Percentiles rank a stretch among this genome's conserved stretches.
Evolutionary conservation across 179 eudicot genomes (phyloP).

Genomic region (Vitellaria paradoxa): DNA sequence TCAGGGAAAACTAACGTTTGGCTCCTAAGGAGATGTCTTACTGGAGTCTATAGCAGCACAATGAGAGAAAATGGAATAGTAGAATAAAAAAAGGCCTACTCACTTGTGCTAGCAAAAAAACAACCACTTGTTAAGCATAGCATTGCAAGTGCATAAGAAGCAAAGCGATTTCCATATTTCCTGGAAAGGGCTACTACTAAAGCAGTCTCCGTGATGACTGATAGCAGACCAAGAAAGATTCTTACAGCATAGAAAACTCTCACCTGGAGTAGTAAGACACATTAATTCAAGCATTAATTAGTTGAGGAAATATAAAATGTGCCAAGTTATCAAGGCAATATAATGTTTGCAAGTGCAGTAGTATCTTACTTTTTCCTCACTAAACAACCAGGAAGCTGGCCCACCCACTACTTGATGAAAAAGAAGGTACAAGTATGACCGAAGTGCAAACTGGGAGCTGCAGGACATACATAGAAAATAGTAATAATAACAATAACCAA

Average conservation of each 20-base stretch:
- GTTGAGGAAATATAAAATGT: neutral
- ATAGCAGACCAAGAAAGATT: slow-evolving; percentile 77
- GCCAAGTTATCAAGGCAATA: neutral
- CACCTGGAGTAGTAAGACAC: slow-evolving; percentile 45
- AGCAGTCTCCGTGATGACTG: slow-evolving; percentile 78
- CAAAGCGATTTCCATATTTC: slow-evolving; percentile 93
- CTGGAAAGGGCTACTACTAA: slow-evolving; percentile 89
- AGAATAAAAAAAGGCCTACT: slow-evolving; percentile 19
- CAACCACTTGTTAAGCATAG: slow-evolving; percentile 95
- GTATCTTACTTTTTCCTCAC: slow-evolving; percentile 69
- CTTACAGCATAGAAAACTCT: slow-evolving; percentile 89
- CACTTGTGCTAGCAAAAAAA: slow-evolving; percentile 97
- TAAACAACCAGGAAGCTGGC: slow-evolving; percentile 77
- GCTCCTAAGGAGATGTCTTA: neutral
- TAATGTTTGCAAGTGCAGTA: neutral
- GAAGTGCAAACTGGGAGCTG: slow-evolving; percentile 83
- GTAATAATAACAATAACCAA: no score
- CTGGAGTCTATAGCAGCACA: neutral
- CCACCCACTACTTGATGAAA: slow-evolving; percentile 74
- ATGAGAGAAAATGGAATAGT: neutral
- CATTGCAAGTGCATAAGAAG: slow-evolving; percentile 85
- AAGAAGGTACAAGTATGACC: slow-evolving; percentile 83
- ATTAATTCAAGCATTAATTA: slow-evolving; percentile 3
- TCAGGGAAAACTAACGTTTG: neutral
- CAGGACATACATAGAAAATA: neutral